These are phyloP conservation scores for Cercospora sp. DNA, from an alignment of 2,329 filamentous ascomycete species.

Conservation along the genomic window DNA sequence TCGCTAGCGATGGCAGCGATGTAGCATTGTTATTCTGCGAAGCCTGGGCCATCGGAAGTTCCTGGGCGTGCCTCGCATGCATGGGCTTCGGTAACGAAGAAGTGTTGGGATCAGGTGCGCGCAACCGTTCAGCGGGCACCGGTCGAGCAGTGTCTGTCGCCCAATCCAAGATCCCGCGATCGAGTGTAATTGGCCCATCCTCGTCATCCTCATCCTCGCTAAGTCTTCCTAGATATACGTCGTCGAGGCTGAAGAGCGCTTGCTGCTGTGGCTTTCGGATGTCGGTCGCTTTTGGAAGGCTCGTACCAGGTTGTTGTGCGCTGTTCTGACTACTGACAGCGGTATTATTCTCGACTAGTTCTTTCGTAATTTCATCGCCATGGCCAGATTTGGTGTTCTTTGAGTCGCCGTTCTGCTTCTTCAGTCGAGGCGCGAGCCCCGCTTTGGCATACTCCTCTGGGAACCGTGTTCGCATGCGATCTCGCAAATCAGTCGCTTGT, in stretches of 20 bases:
- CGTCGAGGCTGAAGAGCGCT: constrained; percentile 31
- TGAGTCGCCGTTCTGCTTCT: constrained; percentile 20
- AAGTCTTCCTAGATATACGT: constrained; percentile 34
- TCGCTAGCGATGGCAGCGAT: constrained; percentile 22
- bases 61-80: constrained; percentile 26
- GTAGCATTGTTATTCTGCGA: constrained; percentile 10
- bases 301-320: not conserved
- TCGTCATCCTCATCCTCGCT: constrained; percentile 30
- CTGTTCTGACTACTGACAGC: not conserved
- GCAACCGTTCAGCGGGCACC: not conserved
- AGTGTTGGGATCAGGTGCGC: constrained; percentile 30
- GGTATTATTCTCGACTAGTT: not conserved
- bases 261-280: constrained; percentile 15
- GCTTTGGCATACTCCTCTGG: constrained; percentile 56
- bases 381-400: not conserved
- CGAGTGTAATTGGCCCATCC: constrained; percentile 36
- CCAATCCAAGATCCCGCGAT: constrained; percentile 41
- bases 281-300: not conserved
- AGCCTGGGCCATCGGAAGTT: constrained; percentile 4
- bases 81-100: constrained; percentile 29
- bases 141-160: constrained; percentile 20
- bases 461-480: constrained; percentile 61
- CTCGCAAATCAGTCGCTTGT: constrained; percentile 60
- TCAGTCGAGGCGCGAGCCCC: constrained; percentile 45
- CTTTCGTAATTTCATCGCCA: not conserved